Evolutionary conservation across 2,329 filamentous ascomycete genomes (phyloP).

Genomic region (Clarireedia homoeocarpa): DNA sequence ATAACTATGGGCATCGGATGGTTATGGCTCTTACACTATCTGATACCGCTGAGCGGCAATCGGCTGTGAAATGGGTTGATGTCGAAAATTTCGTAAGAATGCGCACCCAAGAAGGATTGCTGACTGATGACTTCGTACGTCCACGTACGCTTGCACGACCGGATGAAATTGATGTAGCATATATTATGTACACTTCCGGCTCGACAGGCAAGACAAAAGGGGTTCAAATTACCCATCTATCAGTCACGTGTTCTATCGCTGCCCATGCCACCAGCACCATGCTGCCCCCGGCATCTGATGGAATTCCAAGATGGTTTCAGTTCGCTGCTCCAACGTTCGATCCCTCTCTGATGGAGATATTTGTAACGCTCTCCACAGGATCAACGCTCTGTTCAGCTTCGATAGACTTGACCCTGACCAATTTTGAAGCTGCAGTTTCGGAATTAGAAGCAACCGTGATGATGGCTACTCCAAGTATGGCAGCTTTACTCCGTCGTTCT

Average conservation of each 20-base stretch:
- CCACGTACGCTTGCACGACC: background rate
- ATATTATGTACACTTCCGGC: conserved; percentile 13
- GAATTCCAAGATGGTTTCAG: background rate
- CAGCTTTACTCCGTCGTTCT: background rate
- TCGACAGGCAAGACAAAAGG: conserved; percentile 14
- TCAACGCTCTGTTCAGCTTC: conserved; percentile 2
- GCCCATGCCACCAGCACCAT: background rate
- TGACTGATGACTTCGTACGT: background rate
- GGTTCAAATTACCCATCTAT: conserved; percentile 31
- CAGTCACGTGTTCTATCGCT: conserved; percentile 10
- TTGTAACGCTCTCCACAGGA: conserved; percentile 13
- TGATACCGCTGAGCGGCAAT: background rate
- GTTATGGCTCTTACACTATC: too few relatives aligned
- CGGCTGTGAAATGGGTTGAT: background rate
- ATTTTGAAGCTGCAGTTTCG: background rate
- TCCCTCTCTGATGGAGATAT: conserved; percentile 28
- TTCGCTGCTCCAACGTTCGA: conserved; percentile 9
- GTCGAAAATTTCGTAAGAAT: background rate
- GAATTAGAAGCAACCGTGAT: conserved; percentile 1
- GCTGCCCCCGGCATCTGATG: background rate
- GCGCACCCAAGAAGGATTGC: background rate
- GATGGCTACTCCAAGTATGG: conserved; percentile 4
- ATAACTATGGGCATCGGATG: too few relatives aligned
- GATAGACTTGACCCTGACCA: background rate
- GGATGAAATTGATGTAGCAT: conserved; percentile 1